Percentiles rank a stretch among this genome's conserved stretches.
phyloP scores from a whole-genome alignment of 768 basidiomycete genomes.

The Phylloporus sp. region DNA sequence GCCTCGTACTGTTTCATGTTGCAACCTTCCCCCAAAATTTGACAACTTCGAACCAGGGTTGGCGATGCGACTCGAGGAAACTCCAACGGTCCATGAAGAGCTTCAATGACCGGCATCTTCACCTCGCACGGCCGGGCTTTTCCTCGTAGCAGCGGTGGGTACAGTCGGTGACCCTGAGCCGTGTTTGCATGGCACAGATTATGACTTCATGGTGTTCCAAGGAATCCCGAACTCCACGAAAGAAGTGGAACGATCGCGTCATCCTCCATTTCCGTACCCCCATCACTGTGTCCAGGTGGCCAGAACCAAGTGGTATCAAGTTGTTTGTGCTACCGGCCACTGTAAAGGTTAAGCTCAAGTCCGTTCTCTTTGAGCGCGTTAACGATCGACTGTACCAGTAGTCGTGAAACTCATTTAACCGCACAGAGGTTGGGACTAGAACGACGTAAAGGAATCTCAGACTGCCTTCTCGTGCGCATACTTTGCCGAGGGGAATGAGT shows the following conservation, averaged over 20 bases:
- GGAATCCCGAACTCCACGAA: conserved; percentile 10
- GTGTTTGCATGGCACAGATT: conserved; percentile 2
- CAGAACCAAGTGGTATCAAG: conserved; percentile 20
- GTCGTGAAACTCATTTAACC: neutral
- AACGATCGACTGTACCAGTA: neutral
- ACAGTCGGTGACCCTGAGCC: neutral
- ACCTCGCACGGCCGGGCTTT: conserved; percentile 17
- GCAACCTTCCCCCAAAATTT: conserved; percentile 7
- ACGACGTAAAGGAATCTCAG: conserved; percentile 9
- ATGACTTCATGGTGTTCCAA: conserved; percentile 8
- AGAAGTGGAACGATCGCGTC: conserved; percentile 35
- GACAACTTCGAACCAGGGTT: conserved; percentile 14
- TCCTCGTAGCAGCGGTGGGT: conserved; percentile 1
- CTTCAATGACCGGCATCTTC: conserved; percentile 35
- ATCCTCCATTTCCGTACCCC: conserved; percentile 20
- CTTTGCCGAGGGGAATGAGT: conserved; percentile 12
- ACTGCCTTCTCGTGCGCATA: conserved; percentile 7
- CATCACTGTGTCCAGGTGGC: conserved; percentile 19
- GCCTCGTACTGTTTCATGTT: conserved; percentile 28
- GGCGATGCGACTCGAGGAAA: conserved; percentile 30
- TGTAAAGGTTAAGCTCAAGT: conserved; percentile 26
- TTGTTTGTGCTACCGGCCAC: conserved; percentile 35
- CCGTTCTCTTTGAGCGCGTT: conserved; percentile 3
- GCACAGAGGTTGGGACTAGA: conserved; percentile 9
- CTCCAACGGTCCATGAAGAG: conserved; percentile 30